Percentiles rank a stretch among this genome's conserved stretches.
These are phyloP conservation scores for Hymenoscyphus fraxineus DNA, from an alignment of 2,329 filamentous ascomycete genomes.

Conservation along the genomic window DNA sequence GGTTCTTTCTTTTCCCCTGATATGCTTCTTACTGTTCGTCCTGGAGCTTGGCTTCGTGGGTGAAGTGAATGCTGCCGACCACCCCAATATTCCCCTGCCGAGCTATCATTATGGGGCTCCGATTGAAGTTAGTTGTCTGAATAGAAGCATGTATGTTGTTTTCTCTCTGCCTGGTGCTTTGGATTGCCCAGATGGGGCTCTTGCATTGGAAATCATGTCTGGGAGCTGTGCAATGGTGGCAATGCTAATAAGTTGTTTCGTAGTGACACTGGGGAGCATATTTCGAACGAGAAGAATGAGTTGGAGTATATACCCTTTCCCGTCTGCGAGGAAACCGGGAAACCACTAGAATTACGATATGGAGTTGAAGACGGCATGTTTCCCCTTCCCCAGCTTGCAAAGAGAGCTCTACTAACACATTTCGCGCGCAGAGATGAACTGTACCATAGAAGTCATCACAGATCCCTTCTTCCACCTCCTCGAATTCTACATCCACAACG, in stretches of 20 bases:
- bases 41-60: slow-evolving; percentile 8
- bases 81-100: slow-evolving; percentile 40
- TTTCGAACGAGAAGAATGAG: slow-evolving; percentile 75
- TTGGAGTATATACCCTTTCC: slow-evolving; percentile 92
- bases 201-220: neutral
- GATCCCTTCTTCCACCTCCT: slow-evolving; percentile 84
- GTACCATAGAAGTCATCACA: slow-evolving; percentile 72
- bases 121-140: slow-evolving; percentile 70
- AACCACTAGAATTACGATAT: slow-evolving; percentile 81
- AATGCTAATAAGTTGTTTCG: slow-evolving; percentile 7
- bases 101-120: slow-evolving; percentile 64
- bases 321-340: slow-evolving; percentile 79
- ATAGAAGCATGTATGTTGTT: slow-evolving; percentile 62
- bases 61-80: slow-evolving; percentile 21
- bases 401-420: slow-evolving; percentile 6
- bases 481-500: slow-evolving; percentile 97
- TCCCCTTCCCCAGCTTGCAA: neutral
- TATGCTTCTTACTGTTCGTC: slow-evolving; percentile 12
- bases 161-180: neutral
- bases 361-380: slow-evolving; percentile 58
- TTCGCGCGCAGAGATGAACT: slow-evolving; percentile 64
- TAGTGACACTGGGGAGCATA: slow-evolving; percentile 85
- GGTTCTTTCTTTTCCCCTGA: slow-evolving; percentile 4
- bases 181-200: neutral
- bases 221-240: neutral